Evolutionary conservation across 768 basidiomycete species (phyloP).

Genomic region (Mycena olivaceomarginata): DNA sequence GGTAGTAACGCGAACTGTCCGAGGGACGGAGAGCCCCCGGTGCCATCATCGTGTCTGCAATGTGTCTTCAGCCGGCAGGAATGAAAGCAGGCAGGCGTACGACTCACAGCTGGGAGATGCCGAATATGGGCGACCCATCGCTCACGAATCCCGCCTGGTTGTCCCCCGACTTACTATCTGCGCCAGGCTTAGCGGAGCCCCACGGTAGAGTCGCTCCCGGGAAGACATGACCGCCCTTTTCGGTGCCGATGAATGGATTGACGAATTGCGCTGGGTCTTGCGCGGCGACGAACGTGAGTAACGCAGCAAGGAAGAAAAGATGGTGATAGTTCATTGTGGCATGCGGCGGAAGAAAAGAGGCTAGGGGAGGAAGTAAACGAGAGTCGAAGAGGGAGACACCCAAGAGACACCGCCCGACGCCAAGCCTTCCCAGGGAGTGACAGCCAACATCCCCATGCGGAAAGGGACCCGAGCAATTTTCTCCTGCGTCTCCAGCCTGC

Average conservation of each 20-base stretch:
- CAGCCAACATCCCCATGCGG: no score
- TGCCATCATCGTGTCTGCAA: slow-evolving; percentile 40
- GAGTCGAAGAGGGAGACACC: no score
- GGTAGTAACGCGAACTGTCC: slow-evolving; percentile 39
- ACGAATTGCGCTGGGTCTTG: slow-evolving; percentile 47
- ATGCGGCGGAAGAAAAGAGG: background rate
- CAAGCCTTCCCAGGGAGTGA: no score
- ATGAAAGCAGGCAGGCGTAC: background rate
- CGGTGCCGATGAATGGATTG: slow-evolving; percentile 63
- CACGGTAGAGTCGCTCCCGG: slow-evolving; percentile 62
- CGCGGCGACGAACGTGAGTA: slow-evolving; percentile 5
- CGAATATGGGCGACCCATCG: slow-evolving; percentile 31
- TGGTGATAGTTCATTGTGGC: slow-evolving; percentile 11
- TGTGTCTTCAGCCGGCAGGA: background rate
- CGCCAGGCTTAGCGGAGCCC: slow-evolving; percentile 63
- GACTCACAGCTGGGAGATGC: slow-evolving; percentile 35
- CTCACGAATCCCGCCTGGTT: slow-evolving; percentile 43
- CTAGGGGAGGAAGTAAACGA: background rate
- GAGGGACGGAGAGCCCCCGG: slow-evolving; percentile 25
- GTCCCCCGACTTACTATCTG: slow-evolving; percentile 52
- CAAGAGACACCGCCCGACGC: no score
- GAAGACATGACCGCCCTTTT: slow-evolving; percentile 63
- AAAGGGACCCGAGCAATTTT: no score
- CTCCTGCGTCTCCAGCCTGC: no score
- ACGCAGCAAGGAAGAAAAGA: slow-evolving; percentile 1